phyloP scores from a whole-genome alignment of 768 basidiomycete species.

The Suillus decipiens region DNA sequence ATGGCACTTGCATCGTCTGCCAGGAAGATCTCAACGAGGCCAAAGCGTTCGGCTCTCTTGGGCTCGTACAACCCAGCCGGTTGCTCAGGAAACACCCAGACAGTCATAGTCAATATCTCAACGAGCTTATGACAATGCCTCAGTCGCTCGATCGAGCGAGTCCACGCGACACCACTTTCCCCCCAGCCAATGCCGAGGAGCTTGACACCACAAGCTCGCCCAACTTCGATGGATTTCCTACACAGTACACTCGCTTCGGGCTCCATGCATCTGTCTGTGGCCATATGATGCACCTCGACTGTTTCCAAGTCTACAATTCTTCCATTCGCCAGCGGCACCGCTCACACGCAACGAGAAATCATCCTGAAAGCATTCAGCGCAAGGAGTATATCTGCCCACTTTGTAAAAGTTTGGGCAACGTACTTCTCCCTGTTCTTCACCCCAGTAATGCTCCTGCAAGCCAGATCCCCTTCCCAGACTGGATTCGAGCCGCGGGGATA shows the following conservation, averaged over 20 bases:
- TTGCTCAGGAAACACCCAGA: conserved; percentile 80
- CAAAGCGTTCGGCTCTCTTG: conserved; percentile 82
- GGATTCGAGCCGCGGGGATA: conserved; percentile 88
- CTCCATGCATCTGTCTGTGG: conserved; percentile 87
- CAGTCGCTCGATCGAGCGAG: conserved; percentile 63
- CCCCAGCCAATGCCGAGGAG: conserved; percentile 27
- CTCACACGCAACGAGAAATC: conserved; percentile 86
- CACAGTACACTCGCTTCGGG: conserved; percentile 77
- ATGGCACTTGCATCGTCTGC: conserved; percentile 97
- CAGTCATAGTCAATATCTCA: conserved; percentile 56
- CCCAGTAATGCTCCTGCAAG: conserved; percentile 48
- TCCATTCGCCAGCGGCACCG: conserved; percentile 89
- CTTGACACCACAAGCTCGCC: conserved; percentile 45
- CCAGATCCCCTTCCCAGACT: conserved; percentile 73
- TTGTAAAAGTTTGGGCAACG: conserved; percentile 95
- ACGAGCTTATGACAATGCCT: conserved; percentile 68
- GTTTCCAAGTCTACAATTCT: conserved; percentile 86
- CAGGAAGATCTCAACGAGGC: conserved; percentile 85
- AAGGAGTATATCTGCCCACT: conserved; percentile 96
- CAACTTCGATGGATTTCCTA: conserved; percentile 75
- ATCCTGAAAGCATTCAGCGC: conserved; percentile 91
- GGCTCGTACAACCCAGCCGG: conserved; percentile 85
- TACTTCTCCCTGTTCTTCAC: conserved; percentile 79
- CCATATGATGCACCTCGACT: conserved; percentile 96
- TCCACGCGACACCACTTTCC: conserved; percentile 37